Conservation (phyloP, 441 rosid genomes). For the Croton setiger region DNA sequence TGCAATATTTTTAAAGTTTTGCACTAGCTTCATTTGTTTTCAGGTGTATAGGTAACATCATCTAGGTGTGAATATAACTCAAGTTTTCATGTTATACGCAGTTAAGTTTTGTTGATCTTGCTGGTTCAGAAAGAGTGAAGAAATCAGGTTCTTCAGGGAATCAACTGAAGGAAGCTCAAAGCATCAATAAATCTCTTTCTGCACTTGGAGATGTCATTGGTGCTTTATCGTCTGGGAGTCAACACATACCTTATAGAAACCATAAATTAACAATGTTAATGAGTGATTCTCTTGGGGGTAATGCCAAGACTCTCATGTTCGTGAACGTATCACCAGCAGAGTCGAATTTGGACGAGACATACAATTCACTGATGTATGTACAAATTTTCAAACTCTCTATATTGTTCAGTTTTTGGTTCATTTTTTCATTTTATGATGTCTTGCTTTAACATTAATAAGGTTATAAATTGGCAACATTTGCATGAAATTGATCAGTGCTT, state of each 20-base stretch:
- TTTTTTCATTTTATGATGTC: background rate
- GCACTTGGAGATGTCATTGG: slow-evolving; percentile 96
- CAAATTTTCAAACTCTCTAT: background rate
- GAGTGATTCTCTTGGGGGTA: slow-evolving; percentile 98
- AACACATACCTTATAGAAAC: slow-evolving; percentile 90
- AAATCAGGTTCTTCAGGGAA: slow-evolving; percentile 83
- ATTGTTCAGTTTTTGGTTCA: background rate
- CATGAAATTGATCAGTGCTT: background rate
- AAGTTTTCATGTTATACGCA: slow-evolving; percentile 30
- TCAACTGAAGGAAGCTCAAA: slow-evolving; percentile 94
- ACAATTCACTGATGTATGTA: slow-evolving; percentile 79
- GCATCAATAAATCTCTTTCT: slow-evolving; percentile 92
- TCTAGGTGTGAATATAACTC: background rate
- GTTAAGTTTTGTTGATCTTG: slow-evolving; percentile 97
- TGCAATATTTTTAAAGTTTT: background rate
- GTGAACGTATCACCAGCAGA: slow-evolving; percentile 92
- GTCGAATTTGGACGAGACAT: slow-evolving; percentile 87
- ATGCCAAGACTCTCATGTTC: slow-evolving; percentile 97
- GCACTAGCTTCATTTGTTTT: background rate
- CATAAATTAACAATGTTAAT: slow-evolving; percentile 95
- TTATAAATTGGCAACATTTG: background rate
- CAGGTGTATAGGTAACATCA: background rate
- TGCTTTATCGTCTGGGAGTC: slow-evolving; percentile 80
- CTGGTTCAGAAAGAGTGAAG: slow-evolving; percentile 95
- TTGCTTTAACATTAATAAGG: slow-evolving; percentile 5